Conservation (phyloP, 2,329 filamentous ascomycete species). For the Fusarium ambrosium region DNA sequence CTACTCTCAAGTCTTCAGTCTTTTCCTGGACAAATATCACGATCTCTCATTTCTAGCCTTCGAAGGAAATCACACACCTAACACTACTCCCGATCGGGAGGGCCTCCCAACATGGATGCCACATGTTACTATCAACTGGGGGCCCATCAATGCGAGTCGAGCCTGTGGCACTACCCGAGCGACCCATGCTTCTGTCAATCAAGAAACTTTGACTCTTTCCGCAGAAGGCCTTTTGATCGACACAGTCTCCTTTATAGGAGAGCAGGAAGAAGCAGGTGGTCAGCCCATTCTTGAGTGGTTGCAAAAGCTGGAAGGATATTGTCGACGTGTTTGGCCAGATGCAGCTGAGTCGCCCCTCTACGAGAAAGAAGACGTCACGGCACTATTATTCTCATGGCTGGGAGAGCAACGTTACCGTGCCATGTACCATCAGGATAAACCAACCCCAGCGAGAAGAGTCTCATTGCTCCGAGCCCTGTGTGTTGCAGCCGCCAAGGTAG, state of each 20-base stretch:
- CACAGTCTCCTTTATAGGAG: neutral
- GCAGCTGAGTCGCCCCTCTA: neutral
- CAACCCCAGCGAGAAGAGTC: neutral
- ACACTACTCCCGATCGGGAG: neutral
- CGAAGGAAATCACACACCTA: neutral
- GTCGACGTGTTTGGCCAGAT: neutral
- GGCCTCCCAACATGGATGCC: constrained; percentile 1
- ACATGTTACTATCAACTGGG: neutral
- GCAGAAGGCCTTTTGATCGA: neutral
- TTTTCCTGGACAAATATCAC: neutral
- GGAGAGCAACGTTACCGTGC: neutral
- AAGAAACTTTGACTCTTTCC: neutral
- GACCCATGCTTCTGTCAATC: neutral
- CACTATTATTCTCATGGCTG: neutral
- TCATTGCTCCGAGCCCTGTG: neutral
- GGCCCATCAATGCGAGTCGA: neutral
- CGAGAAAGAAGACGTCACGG: neutral
- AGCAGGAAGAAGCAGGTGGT: neutral
- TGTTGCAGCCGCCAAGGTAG: neutral
- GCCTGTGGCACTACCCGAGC: neutral
- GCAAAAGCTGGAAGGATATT: neutral
- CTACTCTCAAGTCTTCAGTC: neutral
- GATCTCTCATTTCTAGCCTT: neutral
- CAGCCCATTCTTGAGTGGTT: neutral
- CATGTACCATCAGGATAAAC: neutral